Evolutionary conservation across 257 asterid genomes (phyloP).

Genomic region (Phtheirospermum japonicum): DNA sequence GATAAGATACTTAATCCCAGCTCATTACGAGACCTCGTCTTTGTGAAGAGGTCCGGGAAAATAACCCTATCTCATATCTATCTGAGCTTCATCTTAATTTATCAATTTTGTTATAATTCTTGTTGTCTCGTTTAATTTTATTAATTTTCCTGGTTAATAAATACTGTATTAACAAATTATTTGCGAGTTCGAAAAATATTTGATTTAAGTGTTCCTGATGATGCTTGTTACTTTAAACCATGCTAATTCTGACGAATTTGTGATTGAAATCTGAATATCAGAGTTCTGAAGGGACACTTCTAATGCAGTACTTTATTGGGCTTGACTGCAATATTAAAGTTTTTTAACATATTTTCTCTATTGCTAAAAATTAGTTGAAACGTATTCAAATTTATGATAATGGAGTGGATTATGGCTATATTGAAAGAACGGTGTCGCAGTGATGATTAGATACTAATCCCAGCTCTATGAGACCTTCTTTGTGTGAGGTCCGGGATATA

Average conservation of each 20-base stretch:
- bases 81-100: slow-evolving; percentile 13
- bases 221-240: slow-evolving; percentile 11
- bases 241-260: slow-evolving; percentile 18
- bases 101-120: neutral
- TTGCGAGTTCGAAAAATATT: neutral
- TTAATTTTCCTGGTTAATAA: neutral
- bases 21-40: slow-evolving; percentile 25
- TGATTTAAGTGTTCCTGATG: slow-evolving; percentile 8
- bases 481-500: slow-evolving; percentile 37
- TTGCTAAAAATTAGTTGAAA: too few relatives aligned
- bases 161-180: too few relatives aligned
- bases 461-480: slow-evolving; percentile 61
- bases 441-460: slow-evolving; percentile 51
- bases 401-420: too few relatives aligned
- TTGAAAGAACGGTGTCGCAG: slow-evolving; percentile 25
- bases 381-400: too few relatives aligned
- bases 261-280: slow-evolving; percentile 16
- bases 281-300: slow-evolving; percentile 20
- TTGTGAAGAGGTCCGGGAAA: slow-evolving; percentile 28
- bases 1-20: slow-evolving; percentile 23
- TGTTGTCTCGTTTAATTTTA: neutral
- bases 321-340: too few relatives aligned
- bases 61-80: slow-evolving; percentile 4
- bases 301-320: too few relatives aligned
- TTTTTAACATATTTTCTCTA: too few relatives aligned